Evolutionary conservation across 106 monocot species (phyloP), one percentile per base, ranked within the genome.

Genomic region (Acorus calamus): DNA sequence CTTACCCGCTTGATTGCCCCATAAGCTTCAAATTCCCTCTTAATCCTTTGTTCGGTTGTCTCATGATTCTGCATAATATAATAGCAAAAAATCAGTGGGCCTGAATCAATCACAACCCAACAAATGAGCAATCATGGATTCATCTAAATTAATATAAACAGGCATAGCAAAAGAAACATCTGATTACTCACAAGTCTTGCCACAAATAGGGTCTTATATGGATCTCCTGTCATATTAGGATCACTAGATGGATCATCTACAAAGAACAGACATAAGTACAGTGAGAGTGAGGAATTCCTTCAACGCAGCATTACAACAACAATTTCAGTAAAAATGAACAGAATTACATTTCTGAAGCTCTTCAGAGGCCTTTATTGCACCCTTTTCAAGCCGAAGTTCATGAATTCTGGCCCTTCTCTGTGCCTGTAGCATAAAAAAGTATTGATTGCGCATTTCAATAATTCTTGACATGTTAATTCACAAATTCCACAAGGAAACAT

Each of bases 1-100:
- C 84, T 85, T 88, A 88, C 96, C 87, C 85, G 77, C 83, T 96
- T 91, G 60, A 96, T 96, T 59, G 91, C 91, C 48, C 96, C 96
- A 85, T 96, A 96, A 53, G 90, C 66, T 81, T 91, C 96, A 91
- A 96, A 96, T 63, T 96, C 96, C 91, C 96, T 85, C 81, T 91
- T 96, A 51, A 96, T 71, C 82, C 78, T 70, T 60, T 91, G 82
- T 63, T 96, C 96, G 56, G 82, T 79, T 59, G 96, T 88, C 72
- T 91, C 96, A 73, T 91, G 88, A 64, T 78, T 96, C 96, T 96
- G 87, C 66, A 74, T 11, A 66, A 11, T 28, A 47, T 28, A 28
- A 28, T 0, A 54, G 7, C 53, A 62, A 3, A 49, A 55, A 56
- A 56, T 50, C 7, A 55, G 28, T 12, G 49, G 42, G 28, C 28